Evolutionary conservation across 495 filamentous ascomycete species (phyloP).

Genomic region (Haplographium delicatum): DNA sequence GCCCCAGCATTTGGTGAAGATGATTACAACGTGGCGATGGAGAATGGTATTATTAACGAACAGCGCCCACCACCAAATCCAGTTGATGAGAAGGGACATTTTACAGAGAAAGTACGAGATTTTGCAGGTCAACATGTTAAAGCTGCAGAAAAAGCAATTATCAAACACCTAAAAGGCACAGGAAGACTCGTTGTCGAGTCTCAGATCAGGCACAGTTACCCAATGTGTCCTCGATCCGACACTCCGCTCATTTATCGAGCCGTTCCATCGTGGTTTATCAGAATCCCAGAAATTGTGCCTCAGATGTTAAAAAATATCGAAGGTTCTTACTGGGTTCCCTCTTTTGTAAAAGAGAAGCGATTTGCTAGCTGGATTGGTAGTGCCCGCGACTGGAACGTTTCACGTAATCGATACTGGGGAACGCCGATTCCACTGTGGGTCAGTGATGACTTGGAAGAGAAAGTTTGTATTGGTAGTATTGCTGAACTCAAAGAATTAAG

Average conservation of each 20-base stretch:
- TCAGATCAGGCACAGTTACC: conserved; percentile 90
- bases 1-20: conserved; percentile 94
- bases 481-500: conserved; percentile 82
- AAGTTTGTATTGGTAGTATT: conserved; percentile 82
- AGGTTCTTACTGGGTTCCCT: conserved; percentile 89
- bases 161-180: conserved; percentile 78
- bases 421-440: conserved; percentile 93
- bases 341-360: conserved; percentile 84
- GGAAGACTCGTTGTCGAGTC: conserved; percentile 82
- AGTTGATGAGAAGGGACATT: conserved; percentile 75
- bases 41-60: conserved; percentile 71
- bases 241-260: conserved; percentile 93
- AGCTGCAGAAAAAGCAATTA: conserved; percentile 89
- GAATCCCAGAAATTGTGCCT: conserved; percentile 78
- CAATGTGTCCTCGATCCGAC: conserved; percentile 93
- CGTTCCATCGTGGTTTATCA: conserved; percentile 94
- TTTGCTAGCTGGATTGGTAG: conserved; percentile 83
- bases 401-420: conserved; percentile 94
- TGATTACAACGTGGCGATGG: conserved; percentile 82
- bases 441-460: conserved; percentile 79
- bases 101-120: conserved; percentile 74
- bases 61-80: conserved; percentile 82
- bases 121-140: conserved; percentile 92
- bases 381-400: conserved; percentile 97
- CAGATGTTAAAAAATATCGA: conserved; percentile 88